phyloP scores from a whole-genome alignment of 345 rosid genomes.

The Eutrema heterophyllum region DNA sequence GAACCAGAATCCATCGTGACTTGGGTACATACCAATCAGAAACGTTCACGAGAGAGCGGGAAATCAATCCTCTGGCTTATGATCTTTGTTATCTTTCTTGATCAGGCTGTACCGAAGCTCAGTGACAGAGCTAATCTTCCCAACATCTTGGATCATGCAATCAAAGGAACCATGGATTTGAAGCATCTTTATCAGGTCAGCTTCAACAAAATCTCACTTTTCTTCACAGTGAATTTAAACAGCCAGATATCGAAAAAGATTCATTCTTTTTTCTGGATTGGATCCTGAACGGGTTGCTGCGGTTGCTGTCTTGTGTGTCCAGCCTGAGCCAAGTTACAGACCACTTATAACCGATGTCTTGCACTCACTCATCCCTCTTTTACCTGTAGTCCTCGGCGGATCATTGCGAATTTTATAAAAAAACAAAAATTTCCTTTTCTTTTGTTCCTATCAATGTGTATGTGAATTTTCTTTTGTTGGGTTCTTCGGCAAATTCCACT shows the following conservation, averaged over 20 bases:
- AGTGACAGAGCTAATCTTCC: slow-evolving; percentile 90
- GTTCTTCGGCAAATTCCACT: no score
- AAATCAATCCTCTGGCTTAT: neutral
- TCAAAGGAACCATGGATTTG: slow-evolving; percentile 76
- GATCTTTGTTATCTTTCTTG: neutral
- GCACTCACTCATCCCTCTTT: slow-evolving; percentile 87
- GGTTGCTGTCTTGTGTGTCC: slow-evolving; percentile 86
- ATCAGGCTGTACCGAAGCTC: slow-evolving; percentile 88
- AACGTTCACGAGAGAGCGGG: neutral
- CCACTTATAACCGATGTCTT: slow-evolving; percentile 91
- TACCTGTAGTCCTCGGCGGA: slow-evolving; percentile 80
- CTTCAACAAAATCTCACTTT: slow-evolving; percentile 1
- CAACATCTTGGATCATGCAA: slow-evolving; percentile 68
- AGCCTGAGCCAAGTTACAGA: slow-evolving; percentile 88
- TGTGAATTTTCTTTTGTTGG: no score
- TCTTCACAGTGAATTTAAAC: neutral
- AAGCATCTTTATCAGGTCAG: slow-evolving; percentile 95
- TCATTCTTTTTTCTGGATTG: no score
- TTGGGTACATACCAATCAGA: slow-evolving; percentile 52
- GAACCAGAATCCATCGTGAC: slow-evolving; percentile 63
- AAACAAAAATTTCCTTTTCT: no score
- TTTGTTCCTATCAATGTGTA: no score
- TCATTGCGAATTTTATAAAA: slow-evolving; percentile 59
- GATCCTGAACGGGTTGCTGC: slow-evolving; percentile 63
- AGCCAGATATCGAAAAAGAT: no score